Evolutionary conservation across 352 stramenopile species (phyloP), one percentile per base, ranked within the genome.

Genomic region (Phytophthora aleatoria): DNA sequence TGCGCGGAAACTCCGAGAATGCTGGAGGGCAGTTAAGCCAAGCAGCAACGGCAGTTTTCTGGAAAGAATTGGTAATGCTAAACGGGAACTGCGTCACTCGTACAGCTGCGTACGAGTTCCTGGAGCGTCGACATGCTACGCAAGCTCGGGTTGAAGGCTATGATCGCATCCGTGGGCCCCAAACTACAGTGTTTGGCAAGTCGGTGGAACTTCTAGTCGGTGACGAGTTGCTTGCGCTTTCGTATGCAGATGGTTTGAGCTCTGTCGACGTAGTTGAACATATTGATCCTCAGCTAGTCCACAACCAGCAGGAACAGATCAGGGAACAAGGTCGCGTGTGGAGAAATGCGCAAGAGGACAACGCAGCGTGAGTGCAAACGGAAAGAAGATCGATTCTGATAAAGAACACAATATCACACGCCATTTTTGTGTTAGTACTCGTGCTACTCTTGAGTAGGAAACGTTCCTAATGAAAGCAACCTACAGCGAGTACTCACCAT

Each of bases 11-110:
- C 30, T 54, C 49, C 26, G n/a, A 48, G 26, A 0, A 30, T 48
- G 8, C 24, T 35, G 36, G 20, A 20, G 20, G 20, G 20, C 20
- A 20, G 20, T 20, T 20, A 20, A 20, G 9, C 26, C 10, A 5
- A 26, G 35, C 2, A 33, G 12, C 48, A 24, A n/a, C 39, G 6
- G 43, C 66, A 11, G 51, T 53, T 2, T 91, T 91, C 44, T 91
- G 81, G 81, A 38, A 56, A 6, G 71, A 83, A 48, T 38, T 61
- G 1, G 76, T 88, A 20, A 15, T 76, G 33, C 31, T 89, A 54
- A 77, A 87, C 24, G 74, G 69, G 30, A 74, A 59, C 8, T 16
- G n/a, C 12, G 50, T 76, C 42, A 55, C 52, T 30, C 79, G 79
- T 30, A 28, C 54, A 7, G 64, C 64, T 42, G 79, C 74, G 0